Evolutionary conservation across 139 green algal genomes (phyloP), one percentile per base, ranked within the genome.

Genomic region (Chlorella ohadii): DNA sequence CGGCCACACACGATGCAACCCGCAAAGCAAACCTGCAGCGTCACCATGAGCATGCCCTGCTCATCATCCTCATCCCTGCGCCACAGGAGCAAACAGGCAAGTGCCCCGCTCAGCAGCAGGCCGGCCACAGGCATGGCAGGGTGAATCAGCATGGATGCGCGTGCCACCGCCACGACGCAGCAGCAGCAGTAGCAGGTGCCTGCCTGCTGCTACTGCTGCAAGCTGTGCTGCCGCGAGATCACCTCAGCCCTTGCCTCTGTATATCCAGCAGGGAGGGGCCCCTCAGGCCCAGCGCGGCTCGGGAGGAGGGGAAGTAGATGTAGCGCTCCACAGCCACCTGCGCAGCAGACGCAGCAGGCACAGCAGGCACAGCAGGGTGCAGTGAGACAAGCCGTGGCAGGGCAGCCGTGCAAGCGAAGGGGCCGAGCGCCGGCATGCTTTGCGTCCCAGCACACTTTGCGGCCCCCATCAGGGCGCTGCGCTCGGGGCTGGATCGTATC

Each of bases 271-370:
- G 84, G 3, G 86, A 88, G n/a, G 65, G 67, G 7, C 78, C 44
- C 41, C 56, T 59, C 4, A 78, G 75, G 25, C 66, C 72, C 78
- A 89, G 89, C 36, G 85, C 75, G 31, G 28, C n/a, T 2, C 82
- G 70, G 57, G 64, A 90, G 64, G 85, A 85, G 20, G 93, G 94
- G 84, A 98, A 99, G 87, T 93, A 99, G 75, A 98, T 89, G 91
- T 99, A 99, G 9, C 94, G 89, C 85, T 97, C 93, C 27, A 94
- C 85, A 81, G 89, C 80, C 38, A 99, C 70, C 70, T 77, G 70
- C 13, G 2, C 7, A 28, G n/a, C 23, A 56, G 33, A 41, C 31
- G 17, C 17, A 28, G 33, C 33, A n/a, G 7, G 11, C 12, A 28
- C 28, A 39, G 28, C 20, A 34, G 61, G 27, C 5, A 20, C 5